Conservation (phyloP, 192 early-diverging fungal species). For the Coemansia sp. region DNA sequence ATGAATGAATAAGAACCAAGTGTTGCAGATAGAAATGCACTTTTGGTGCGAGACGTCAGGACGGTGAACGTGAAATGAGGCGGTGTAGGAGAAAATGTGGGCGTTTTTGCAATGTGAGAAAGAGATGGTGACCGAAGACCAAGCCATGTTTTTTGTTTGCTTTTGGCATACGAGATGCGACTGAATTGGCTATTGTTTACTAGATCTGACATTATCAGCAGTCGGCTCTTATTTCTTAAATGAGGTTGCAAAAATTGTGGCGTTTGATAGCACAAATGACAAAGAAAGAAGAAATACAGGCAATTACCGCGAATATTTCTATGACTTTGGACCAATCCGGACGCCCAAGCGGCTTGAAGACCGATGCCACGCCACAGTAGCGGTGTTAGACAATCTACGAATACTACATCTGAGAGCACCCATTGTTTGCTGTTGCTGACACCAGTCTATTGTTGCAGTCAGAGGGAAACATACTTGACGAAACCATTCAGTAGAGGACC, state of each 20-base stretch:
- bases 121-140: neutral
- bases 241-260: neutral
- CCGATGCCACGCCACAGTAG: neutral
- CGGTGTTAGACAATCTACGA: neutral
- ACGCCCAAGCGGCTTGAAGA: constrained; percentile 3
- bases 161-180: neutral
- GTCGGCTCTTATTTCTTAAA: neutral
- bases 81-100: neutral
- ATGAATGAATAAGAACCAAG: neutral
- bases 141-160: constrained; percentile 1
- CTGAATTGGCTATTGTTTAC: neutral
- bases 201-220: neutral
- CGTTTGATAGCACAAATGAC: neutral
- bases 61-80: neutral
- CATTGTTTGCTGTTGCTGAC: neutral
- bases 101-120: neutral
- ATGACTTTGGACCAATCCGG: neutral
- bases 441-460: neutral
- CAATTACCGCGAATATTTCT: neutral
- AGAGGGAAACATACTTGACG: neutral
- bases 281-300: neutral
- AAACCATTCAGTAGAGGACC: neutral
- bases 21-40: neutral
- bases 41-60: neutral
- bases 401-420: neutral